Base-by-base conservation (phyloP, 1,139 yeast species). In the Candida neerlandica region DNA sequence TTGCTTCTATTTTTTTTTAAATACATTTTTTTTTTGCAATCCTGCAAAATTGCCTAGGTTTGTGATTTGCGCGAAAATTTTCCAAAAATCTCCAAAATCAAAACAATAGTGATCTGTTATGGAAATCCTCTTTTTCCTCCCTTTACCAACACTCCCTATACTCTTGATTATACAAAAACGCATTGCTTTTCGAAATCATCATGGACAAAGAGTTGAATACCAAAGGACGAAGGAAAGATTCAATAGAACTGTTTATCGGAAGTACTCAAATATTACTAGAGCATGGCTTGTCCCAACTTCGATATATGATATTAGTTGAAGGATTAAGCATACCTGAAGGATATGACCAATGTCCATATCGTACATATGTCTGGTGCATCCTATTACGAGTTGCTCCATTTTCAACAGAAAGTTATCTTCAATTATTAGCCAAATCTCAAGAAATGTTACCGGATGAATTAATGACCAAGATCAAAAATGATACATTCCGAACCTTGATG, bases 361-460 rank as follows among this genome's bases (percentile, higher is more conserved):
- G 97, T 51, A 71, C 82, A 18, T 85, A 86, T 55, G 89, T 89
- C 1, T 91, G 97, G 97, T 81, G 94, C 2, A 85, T 91, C 16
- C 71, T 91, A 19, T 72, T 86, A 21, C 75, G 90, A 42, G 84
- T 83, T 0, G 81, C 86, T 1, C 85, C 88, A 37, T 75, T 79
- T 43, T 74, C 83, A 7, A 70, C 82, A 1, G 71, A 75, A 19
- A 66, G 73, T 41, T 91, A 91, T 63, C 53, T 82, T 30, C 68
- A 75, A 11, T 67, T 88, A 26, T 77, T 91, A 1, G 64, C 75
- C 11, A 67, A 72, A 34, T 90, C 91, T 0, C 82, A 88, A 2
- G 75, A 81, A 4, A 65, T 71, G 0, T 59, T 76, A 21, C 53
- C 65, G 14, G 62, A 64, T 4, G 77, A 70, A 26, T 75, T 84